These are phyloP conservation scores for Gossypium ekmanianum DNA, from an alignment of 345 rosid species.

Conservation along the genomic window DNA sequence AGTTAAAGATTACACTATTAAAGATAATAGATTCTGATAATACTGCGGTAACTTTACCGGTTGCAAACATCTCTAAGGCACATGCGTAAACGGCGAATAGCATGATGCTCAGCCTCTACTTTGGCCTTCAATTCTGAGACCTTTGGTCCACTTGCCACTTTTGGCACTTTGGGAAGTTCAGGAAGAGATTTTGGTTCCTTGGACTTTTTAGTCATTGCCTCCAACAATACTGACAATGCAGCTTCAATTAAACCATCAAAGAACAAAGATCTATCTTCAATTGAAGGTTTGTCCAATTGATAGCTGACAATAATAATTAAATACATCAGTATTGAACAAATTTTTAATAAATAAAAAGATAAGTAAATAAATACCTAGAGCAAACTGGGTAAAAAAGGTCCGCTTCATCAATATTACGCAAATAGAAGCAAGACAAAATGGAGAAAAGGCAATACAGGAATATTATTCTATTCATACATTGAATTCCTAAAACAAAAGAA, in stretches of 20 bases:
- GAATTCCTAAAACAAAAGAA: background rate
- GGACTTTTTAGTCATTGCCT: slow-evolving; percentile 39
- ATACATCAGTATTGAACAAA: slow-evolving; percentile 17
- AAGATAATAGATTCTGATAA: background rate
- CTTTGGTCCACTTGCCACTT: slow-evolving; percentile 80
- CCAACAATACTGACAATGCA: slow-evolving; percentile 74
- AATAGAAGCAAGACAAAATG: background rate
- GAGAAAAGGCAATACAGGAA: background rate
- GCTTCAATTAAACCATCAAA: slow-evolving; percentile 77
- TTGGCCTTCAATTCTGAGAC: slow-evolving; percentile 86
- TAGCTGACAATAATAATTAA: slow-evolving; percentile 53
- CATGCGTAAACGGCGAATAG: slow-evolving; percentile 92
- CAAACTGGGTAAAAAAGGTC: background rate
- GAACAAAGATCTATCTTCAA: slow-evolving; percentile 74
- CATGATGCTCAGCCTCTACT: slow-evolving; percentile 98
- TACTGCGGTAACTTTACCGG: slow-evolving; percentile 36
- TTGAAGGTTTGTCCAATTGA: slow-evolving; percentile 65
- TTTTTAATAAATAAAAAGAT: background rate
- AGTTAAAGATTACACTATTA: background rate
- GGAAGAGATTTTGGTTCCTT: slow-evolving; percentile 43
- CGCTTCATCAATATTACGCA: background rate
- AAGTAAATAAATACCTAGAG: background rate
- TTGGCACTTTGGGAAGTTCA: slow-evolving; percentile 83
- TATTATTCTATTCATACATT: background rate
- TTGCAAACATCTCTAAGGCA: slow-evolving; percentile 99